phyloP scores from a whole-genome alignment of 2,329 filamentous ascomycete species.

The Hypoxylon sp. region DNA sequence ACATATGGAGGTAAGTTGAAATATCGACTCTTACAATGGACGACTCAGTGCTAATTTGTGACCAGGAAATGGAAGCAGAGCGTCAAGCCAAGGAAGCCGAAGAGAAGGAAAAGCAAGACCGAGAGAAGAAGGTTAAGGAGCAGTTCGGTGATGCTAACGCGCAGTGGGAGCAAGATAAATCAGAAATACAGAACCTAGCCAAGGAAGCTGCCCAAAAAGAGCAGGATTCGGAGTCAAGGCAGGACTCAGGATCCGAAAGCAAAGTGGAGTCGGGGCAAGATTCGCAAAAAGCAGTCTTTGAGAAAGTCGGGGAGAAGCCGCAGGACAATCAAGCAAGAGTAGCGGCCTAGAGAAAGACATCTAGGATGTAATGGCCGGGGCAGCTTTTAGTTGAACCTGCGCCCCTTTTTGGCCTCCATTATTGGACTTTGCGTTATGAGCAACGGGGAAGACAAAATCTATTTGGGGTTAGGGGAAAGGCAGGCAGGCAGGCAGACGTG shows the following conservation, averaged over 20 bases:
- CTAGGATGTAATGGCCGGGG: conserved; percentile 22
- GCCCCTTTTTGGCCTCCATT: conserved; percentile 4
- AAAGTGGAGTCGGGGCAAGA: conserved; percentile 29
- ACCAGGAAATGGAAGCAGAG: conserved; percentile 90
- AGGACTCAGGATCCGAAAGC: conserved; percentile 8
- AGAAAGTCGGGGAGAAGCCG: conserved; percentile 34
- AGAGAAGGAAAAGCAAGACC: conserved; percentile 76
- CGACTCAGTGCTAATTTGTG: conserved; percentile 18
- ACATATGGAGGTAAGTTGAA: conserved; percentile 80
- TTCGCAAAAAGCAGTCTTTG: conserved; percentile 26
- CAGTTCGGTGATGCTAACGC: conserved; percentile 78
- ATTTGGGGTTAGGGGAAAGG: conserved; percentile 14
- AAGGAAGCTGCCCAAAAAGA: conserved; percentile 59
- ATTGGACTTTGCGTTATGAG: conserved; percentile 23
- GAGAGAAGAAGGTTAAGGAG: conserved; percentile 79
- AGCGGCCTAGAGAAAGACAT: conserved; percentile 30
- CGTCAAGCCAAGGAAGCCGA: conserved; percentile 80
- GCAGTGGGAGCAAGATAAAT: conserved; percentile 93
- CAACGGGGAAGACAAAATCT: conserved; percentile 19
- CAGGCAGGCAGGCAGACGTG: conserved; percentile 6
- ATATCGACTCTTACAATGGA: background rate
- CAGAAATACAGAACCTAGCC: conserved; percentile 74
- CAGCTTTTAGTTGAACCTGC: conserved; percentile 9
- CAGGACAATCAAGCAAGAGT: conserved; percentile 39
- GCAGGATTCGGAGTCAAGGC: conserved; percentile 26